These are phyloP conservation scores for Linum usitatissimum DNA, from an alignment of 345 rosid genomes.

Conservation along the genomic window DNA sequence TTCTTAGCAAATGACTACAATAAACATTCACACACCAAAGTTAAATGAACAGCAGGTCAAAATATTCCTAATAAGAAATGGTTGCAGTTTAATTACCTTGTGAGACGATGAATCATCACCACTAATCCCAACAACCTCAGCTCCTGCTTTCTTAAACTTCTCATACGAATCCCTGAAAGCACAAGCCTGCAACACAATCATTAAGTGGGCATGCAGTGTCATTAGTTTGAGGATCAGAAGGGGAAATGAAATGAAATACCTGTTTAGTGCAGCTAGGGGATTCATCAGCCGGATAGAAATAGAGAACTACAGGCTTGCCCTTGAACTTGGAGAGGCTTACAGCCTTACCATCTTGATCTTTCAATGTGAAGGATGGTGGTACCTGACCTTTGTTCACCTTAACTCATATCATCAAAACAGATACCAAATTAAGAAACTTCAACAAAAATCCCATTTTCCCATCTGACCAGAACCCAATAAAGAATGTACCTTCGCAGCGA, in stretches of 20 bases:
- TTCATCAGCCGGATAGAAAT: conserved; percentile 97
- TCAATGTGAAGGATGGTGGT: conserved; percentile 76
- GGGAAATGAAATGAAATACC: conserved; percentile 25
- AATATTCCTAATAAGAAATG: too few species aligned
- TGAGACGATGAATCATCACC: conserved; percentile 85
- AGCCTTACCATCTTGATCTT: conserved; percentile 76
- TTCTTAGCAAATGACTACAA: conserved; percentile 66
- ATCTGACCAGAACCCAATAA: too few species aligned
- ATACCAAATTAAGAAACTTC: neutral
- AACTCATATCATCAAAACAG: neutral
- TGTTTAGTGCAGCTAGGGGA: conserved; percentile 93
- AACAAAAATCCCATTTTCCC: neutral
- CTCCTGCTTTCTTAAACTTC: conserved; percentile 97
- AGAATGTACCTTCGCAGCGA: too few species aligned
- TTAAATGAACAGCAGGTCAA: neutral
- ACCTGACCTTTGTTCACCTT: conserved; percentile 69
- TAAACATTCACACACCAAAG: neutral
- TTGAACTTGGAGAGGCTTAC: conserved; percentile 65
- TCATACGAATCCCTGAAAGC: conserved; percentile 86
- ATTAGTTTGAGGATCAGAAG: neutral
- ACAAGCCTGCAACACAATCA: conserved; percentile 45
- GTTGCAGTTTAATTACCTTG: conserved; percentile 35
- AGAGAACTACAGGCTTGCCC: conserved; percentile 90
- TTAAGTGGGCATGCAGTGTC: too few species aligned
- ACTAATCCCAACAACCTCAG: conserved; percentile 84